Evolutionary conservation across 495 filamentous ascomycete genomes (phyloP).

Genomic region (Penicillium alfredii): DNA sequence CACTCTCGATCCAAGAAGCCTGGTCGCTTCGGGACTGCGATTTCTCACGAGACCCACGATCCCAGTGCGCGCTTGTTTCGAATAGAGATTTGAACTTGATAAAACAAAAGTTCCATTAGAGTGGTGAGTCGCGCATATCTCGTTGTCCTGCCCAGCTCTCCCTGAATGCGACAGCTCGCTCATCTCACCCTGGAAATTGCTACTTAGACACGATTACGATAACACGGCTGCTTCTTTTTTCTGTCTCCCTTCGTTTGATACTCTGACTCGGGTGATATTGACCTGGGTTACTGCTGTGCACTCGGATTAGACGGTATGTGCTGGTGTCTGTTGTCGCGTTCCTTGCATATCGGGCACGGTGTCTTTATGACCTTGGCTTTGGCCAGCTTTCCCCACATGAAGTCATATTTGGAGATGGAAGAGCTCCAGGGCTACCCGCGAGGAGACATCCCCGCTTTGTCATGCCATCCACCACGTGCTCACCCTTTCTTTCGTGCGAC

Average conservation of each 20-base stretch:
- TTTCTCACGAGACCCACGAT: conserved; percentile 26
- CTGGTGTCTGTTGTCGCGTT: too few relatives aligned
- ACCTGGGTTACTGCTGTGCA: too few relatives aligned
- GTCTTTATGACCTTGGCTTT: too few relatives aligned
- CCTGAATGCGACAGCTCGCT: conserved; percentile 8
- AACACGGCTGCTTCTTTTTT: conserved; percentile 4
- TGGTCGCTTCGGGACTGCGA: conserved; percentile 29
- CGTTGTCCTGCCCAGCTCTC: background rate
- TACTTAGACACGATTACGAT: conserved; percentile 23
- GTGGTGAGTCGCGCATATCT: conserved; percentile 19
- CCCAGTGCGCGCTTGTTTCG: conserved; percentile 11
- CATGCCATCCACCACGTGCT: too few relatives aligned
- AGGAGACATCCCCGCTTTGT: too few relatives aligned
- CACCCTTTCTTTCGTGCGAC: too few relatives aligned
- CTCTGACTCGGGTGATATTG: background rate
- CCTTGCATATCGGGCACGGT: too few relatives aligned
- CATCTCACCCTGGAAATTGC: conserved; percentile 1
- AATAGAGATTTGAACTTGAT: conserved; percentile 13
- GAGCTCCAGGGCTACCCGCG: too few relatives aligned
- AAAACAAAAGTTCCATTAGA: conserved; percentile 12
- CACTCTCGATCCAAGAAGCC: conserved; percentile 27
- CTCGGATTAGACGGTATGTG: too few relatives aligned
- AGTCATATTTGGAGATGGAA: too few relatives aligned
- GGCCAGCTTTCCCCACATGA: too few relatives aligned
- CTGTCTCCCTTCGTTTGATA: conserved; percentile 1